phyloP scores from a whole-genome alignment of 2,329 filamentous ascomycete genomes.

The Tolypocladium ovalisporum region DNA sequence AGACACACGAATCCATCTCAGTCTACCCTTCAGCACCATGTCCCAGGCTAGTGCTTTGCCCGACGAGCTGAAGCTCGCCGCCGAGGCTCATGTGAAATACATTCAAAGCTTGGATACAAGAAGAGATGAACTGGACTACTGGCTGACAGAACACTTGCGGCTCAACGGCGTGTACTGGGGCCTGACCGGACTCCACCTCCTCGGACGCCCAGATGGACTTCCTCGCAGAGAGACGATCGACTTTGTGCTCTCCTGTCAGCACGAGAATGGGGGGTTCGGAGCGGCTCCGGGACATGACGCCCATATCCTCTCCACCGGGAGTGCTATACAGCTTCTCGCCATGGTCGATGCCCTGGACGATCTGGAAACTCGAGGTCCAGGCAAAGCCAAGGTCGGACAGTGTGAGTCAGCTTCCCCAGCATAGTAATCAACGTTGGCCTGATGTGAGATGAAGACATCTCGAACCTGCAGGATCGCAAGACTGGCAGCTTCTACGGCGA shows the following conservation, averaged over 20 bases:
- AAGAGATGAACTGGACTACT: slow-evolving; percentile 94
- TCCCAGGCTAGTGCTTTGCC: slow-evolving; percentile 13
- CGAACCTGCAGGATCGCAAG: slow-evolving; percentile 65
- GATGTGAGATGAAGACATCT: slow-evolving; percentile 48
- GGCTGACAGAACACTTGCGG: slow-evolving; percentile 92
- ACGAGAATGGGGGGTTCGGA: slow-evolving; percentile 81
- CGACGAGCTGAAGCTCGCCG: slow-evolving; percentile 34
- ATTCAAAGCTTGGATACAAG: slow-evolving; percentile 86
- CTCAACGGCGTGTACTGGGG: slow-evolving; percentile 97
- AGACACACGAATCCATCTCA: not conserved
- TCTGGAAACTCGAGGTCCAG: slow-evolving; percentile 57
- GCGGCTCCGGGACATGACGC: slow-evolving; percentile 90
- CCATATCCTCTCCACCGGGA: slow-evolving; percentile 93
- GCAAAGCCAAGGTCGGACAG: slow-evolving; percentile 59
- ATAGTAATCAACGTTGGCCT: slow-evolving; percentile 5
- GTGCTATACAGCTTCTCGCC: slow-evolving; percentile 85
- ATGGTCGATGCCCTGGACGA: slow-evolving; percentile 77
- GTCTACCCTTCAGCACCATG: slow-evolving; percentile 13
- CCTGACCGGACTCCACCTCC: slow-evolving; percentile 74
- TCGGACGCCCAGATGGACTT: slow-evolving; percentile 70
- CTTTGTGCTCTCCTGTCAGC: slow-evolving; percentile 92
- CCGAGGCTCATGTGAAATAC: slow-evolving; percentile 69
- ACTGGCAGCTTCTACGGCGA: slow-evolving; percentile 89
- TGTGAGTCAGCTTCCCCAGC: slow-evolving; percentile 46
- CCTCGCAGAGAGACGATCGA: slow-evolving; percentile 72